A percentile compares a stretch with the other conserved stretches of the same genome.
These are phyloP conservation scores for Teunomyces atbi DNA, from an alignment of 805 yeast genomes.

Conservation along the genomic window DNA sequence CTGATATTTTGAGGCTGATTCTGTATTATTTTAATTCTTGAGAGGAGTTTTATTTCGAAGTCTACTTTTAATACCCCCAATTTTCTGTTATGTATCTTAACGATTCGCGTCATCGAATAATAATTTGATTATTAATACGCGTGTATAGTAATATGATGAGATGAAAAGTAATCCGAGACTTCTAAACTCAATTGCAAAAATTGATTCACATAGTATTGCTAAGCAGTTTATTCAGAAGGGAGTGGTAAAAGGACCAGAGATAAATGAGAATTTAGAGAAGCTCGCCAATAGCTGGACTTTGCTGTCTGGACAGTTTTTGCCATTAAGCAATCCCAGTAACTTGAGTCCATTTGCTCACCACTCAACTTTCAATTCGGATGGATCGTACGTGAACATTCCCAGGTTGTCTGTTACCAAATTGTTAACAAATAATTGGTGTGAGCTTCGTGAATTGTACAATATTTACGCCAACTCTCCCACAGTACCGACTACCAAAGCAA, in stretches of 20 bases:
- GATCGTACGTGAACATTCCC: constrained; percentile 22
- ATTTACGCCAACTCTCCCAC: constrained; percentile 45
- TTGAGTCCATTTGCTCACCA: constrained; percentile 24
- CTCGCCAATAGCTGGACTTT: constrained; percentile 7
- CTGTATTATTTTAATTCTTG: background rate
- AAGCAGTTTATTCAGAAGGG: constrained; percentile 1
- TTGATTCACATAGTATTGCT: background rate
- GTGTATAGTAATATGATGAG: background rate
- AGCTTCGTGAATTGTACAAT: constrained; percentile 53
- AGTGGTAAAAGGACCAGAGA: background rate
- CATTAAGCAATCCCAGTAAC: constrained; percentile 4
- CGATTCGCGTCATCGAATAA: background rate
- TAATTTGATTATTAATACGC: background rate
- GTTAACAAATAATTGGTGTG: constrained; percentile 66
- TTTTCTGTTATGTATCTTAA: no score
- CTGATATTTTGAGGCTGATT: background rate
- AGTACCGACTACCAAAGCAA: constrained; percentile 31
- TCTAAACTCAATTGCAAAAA: background rate
- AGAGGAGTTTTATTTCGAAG: background rate
- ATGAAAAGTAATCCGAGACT: background rate
- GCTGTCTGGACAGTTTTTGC: background rate
- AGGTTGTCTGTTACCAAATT: constrained; percentile 61
- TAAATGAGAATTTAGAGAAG: background rate
- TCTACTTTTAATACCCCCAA: background rate
- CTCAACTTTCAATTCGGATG: constrained; percentile 21